phyloP scores from a whole-genome alignment of 2,329 filamentous ascomycete genomes.

The Tolypocladium sp. region DNA sequence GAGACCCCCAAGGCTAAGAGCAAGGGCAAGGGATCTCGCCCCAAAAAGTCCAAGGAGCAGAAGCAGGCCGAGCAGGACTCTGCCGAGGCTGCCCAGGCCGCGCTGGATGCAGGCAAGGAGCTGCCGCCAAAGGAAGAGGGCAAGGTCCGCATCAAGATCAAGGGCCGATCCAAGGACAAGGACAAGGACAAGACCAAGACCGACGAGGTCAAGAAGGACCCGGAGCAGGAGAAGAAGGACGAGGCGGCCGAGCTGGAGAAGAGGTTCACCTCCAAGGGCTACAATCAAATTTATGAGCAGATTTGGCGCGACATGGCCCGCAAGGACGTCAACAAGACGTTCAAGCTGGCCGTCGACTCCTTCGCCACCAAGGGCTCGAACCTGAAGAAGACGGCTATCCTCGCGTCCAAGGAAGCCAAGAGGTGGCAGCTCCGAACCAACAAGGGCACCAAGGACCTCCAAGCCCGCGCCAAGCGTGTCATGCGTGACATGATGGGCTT shows the following conservation, averaged over 20 bases:
- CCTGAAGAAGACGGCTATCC: slow-evolving; percentile 90
- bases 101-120: slow-evolving; percentile 69
- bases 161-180: slow-evolving; percentile 38
- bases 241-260: slow-evolving; percentile 47
- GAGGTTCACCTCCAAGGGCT: slow-evolving; percentile 79
- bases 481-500: slow-evolving; percentile 99
- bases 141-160: slow-evolving; percentile 57
- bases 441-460: slow-evolving; percentile 96
- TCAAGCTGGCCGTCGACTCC: slow-evolving; percentile 78
- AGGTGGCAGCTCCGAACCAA: slow-evolving; percentile 97
- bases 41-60: slow-evolving; percentile 85
- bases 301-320: slow-evolving; percentile 93
- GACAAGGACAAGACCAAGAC: slow-evolving; percentile 32
- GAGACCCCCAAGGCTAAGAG: slow-evolving; percentile 41
- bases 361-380: slow-evolving; percentile 87
- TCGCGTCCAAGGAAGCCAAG: slow-evolving; percentile 94
- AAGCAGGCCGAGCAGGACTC: slow-evolving; percentile 74
- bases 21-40: slow-evolving; percentile 55
- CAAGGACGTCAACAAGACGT: slow-evolving; percentile 89
- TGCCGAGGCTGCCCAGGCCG: slow-evolving; percentile 81
- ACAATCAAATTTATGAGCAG: slow-evolving; percentile 94
- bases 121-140: slow-evolving; percentile 47
- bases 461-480: slow-evolving; percentile 90
- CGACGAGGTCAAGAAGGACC: slow-evolving; percentile 29
- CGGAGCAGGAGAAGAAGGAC: slow-evolving; percentile 43